phyloP scores from a whole-genome alignment of 1,284 basidiomycete species.

The Microbotryum intermedium region DNA sequence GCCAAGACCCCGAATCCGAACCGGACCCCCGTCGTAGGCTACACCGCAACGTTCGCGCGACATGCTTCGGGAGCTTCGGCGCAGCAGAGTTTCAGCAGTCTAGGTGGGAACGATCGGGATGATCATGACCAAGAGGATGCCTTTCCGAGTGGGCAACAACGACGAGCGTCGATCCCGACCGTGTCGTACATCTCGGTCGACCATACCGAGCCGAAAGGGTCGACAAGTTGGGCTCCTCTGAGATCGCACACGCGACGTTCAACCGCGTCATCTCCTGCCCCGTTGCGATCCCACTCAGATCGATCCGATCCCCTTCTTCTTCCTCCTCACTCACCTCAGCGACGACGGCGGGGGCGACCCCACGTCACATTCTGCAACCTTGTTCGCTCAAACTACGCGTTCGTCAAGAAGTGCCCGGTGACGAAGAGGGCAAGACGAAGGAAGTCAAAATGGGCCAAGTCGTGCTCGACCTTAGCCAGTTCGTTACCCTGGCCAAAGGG shows the following conservation, averaged over 20 bases:
- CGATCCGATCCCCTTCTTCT: neutral
- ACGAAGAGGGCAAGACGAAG: conserved; percentile 22
- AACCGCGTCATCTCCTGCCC: conserved; percentile 30
- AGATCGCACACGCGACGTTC: conserved; percentile 26
- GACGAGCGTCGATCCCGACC: neutral
- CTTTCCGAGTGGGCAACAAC: neutral
- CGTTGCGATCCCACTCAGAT: conserved; percentile 26
- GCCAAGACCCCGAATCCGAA: conserved; percentile 16
- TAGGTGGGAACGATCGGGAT: too few species aligned
- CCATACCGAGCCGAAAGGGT: conserved; percentile 27
- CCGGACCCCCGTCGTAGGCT: conserved; percentile 6
- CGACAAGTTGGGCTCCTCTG: conserved; percentile 22
- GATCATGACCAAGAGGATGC: neutral
- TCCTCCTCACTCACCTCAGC: conserved; percentile 1
- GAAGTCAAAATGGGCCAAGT: conserved; percentile 31
- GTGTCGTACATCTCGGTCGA: neutral
- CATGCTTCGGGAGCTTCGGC: too few species aligned
- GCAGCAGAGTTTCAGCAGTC: too few species aligned
- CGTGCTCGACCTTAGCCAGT: conserved; percentile 31
- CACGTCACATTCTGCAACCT: conserved; percentile 22
- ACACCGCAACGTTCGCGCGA: neutral
- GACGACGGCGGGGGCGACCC: neutral
- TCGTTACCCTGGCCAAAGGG: conserved; percentile 14
- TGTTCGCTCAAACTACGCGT: conserved; percentile 25
- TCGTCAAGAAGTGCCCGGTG: conserved; percentile 22